Percentiles rank a stretch among this genome's conserved stretches.
These are phyloP conservation scores for Coniochaeta prunicola DNA, from an alignment of 2,329 filamentous ascomycete genomes.

Conservation along the genomic window DNA sequence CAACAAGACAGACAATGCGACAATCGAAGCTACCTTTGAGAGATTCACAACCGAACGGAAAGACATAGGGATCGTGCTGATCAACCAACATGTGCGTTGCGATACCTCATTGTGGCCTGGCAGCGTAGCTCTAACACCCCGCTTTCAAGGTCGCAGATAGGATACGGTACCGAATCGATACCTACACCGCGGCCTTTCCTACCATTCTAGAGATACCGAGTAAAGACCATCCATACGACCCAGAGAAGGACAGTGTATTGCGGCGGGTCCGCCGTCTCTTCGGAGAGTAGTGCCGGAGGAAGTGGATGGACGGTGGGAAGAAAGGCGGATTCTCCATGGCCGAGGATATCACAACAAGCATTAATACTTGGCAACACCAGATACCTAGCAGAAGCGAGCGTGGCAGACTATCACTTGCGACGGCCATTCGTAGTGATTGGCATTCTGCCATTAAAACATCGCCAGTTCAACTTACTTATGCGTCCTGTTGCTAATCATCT, in stretches of 20 bases:
- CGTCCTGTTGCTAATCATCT: not conserved
- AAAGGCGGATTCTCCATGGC: not conserved
- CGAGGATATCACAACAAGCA: not conserved
- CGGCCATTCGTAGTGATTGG: not conserved
- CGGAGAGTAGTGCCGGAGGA: conserved; percentile 49
- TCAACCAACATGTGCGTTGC: conserved; percentile 82
- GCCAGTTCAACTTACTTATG: not conserved
- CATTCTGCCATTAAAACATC: not conserved
- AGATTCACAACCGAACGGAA: conserved; percentile 84
- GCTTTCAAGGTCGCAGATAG: conserved; percentile 74
- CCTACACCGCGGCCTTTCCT: conserved; percentile 92
- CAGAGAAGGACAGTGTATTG: conserved; percentile 96
- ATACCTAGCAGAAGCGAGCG: not conserved
- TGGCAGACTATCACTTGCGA: not conserved
- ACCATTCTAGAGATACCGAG: conserved; percentile 93
- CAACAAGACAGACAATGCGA: conserved; percentile 77
- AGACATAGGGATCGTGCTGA: conserved; percentile 92
- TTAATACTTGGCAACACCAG: not conserved
- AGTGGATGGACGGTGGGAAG: not conserved
- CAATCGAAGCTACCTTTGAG: conserved; percentile 87
- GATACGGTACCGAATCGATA: conserved; percentile 86
- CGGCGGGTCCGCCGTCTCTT: conserved; percentile 68
- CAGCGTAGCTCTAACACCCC: not conserved
- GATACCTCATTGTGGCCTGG: not conserved
- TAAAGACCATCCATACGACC: conserved; percentile 98